Evolutionary conservation across 2,329 filamentous ascomycete species (phyloP).

Genomic region (Fusarium annulatum): DNA sequence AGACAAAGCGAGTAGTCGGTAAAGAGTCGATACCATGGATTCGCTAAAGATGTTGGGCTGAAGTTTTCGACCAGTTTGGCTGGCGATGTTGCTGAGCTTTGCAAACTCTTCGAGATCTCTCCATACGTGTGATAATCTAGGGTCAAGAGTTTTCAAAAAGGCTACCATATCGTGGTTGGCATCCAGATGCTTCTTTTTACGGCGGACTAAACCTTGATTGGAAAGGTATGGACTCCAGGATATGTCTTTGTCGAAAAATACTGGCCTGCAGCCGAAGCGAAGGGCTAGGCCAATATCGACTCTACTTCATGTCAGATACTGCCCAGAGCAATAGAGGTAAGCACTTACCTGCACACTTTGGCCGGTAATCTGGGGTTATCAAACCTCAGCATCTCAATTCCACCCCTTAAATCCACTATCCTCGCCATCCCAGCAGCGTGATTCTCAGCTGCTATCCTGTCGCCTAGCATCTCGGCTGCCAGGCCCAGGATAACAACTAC

Average conservation of each 20-base stretch:
- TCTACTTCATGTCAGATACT: not conserved
- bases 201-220: not conserved
- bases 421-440: conserved; percentile 29
- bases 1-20: conserved; percentile 27
- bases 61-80: conserved; percentile 29
- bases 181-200: not conserved
- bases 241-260: conserved; percentile 18
- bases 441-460: conserved; percentile 14
- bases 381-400: conserved; percentile 24
- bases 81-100: conserved; percentile 32
- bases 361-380: conserved; percentile 32
- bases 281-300: conserved; percentile 31
- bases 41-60: conserved; percentile 35
- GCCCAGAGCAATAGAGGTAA: rapidly evolving
- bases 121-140: conserved; percentile 23
- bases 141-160: conserved; percentile 16
- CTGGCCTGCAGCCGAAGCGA: conserved; percentile 20
- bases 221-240: conserved; percentile 33
- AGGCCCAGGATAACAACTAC: conserved; percentile 21
- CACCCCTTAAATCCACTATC: conserved; percentile 35
- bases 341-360: conserved; percentile 36
- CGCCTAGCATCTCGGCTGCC: conserved; percentile 28
- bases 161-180: not conserved
- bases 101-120: conserved; percentile 29
- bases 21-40: conserved; percentile 28